These are phyloP conservation scores for Cordyceps pruinosa DNA, from an alignment of 2,329 filamentous ascomycete species.

Conservation along the genomic window DNA sequence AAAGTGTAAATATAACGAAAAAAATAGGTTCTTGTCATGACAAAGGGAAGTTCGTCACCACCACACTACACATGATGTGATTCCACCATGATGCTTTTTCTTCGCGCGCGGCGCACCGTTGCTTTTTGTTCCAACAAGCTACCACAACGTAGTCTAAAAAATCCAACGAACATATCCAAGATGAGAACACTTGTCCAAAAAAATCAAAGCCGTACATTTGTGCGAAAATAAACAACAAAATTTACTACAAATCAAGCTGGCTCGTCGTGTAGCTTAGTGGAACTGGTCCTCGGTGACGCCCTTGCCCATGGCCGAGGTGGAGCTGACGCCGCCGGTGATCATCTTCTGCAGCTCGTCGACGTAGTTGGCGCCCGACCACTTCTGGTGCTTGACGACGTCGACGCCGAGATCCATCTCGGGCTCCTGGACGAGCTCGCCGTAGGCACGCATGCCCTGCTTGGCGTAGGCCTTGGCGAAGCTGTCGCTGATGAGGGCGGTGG, in stretches of 20 bases:
- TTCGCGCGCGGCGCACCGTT: neutral
- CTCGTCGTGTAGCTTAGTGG: slow-evolving; percentile 34
- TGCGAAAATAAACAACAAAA: neutral
- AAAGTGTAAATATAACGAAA: slow-evolving; percentile 1
- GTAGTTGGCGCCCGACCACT: slow-evolving; percentile 94
- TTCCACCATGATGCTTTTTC: neutral
- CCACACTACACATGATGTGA: neutral
- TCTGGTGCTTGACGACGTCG: slow-evolving; percentile 97
- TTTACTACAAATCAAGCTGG: neutral
- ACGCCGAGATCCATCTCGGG: slow-evolving; percentile 87
- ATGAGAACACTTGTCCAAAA: neutral
- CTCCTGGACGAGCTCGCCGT: slow-evolving; percentile 95
- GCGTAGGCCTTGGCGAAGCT: slow-evolving; percentile 80
- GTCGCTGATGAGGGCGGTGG: slow-evolving; percentile 85
- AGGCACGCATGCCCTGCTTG: slow-evolving; percentile 84
- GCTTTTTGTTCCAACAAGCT: neutral
- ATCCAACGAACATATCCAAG: neutral
- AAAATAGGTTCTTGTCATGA: neutral
- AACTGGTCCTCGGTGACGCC: slow-evolving; percentile 99
- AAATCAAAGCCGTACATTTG: neutral
- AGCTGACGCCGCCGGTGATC: slow-evolving; percentile 88
- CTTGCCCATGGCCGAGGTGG: slow-evolving; percentile 92
- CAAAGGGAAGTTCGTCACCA: neutral
- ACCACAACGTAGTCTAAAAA: slow-evolving; percentile 3
- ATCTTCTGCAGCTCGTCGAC: slow-evolving; percentile 94